Evolutionary conservation across 108 stramenopile genomes (phyloP).

Genomic region (Fragilaria crotonensis): DNA sequence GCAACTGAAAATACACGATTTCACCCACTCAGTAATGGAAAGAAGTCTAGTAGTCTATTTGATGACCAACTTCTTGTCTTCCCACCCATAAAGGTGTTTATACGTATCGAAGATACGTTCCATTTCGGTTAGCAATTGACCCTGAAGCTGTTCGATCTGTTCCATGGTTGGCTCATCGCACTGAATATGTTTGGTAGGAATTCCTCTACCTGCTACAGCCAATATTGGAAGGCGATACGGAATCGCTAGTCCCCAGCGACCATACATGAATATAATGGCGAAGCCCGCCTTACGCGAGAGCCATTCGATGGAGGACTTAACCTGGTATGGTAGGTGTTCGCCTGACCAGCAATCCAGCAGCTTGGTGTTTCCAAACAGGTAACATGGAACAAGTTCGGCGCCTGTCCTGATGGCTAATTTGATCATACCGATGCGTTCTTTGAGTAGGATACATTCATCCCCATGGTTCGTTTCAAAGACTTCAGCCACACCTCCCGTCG

Average conservation of each 20-base stretch:
- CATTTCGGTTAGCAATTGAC: conserved; percentile 21
- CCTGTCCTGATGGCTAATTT: conserved; percentile 51
- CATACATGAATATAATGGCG: conserved; percentile 33
- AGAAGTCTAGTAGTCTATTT: not conserved
- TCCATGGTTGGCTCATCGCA: conserved; percentile 32
- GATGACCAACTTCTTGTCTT: conserved; percentile 31
- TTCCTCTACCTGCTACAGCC: conserved; percentile 27
- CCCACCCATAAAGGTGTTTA: conserved; percentile 31
- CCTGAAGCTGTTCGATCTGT: conserved; percentile 20
- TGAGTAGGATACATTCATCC: conserved; percentile 29
- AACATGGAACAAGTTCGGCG: conserved; percentile 42
- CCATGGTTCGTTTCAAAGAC: conserved; percentile 34
- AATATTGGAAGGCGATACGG: conserved; percentile 24
- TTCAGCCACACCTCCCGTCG: conserved; percentile 45
- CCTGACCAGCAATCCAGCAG: conserved; percentile 31
- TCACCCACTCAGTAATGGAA: not conserved
- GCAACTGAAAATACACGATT: not conserved
- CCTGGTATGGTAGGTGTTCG: conserved; percentile 21
- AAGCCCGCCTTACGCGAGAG: conserved; percentile 29
- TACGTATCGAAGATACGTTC: conserved; percentile 26
- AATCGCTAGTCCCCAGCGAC: conserved; percentile 34
- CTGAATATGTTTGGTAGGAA: conserved; percentile 28
- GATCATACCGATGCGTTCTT: conserved; percentile 36
- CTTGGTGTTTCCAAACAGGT: conserved; percentile 46
- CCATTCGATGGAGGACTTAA: not conserved